These are phyloP conservation scores for Cicer judaicum DNA, from an alignment of 306 rosid genomes.

Conservation along the genomic window DNA sequence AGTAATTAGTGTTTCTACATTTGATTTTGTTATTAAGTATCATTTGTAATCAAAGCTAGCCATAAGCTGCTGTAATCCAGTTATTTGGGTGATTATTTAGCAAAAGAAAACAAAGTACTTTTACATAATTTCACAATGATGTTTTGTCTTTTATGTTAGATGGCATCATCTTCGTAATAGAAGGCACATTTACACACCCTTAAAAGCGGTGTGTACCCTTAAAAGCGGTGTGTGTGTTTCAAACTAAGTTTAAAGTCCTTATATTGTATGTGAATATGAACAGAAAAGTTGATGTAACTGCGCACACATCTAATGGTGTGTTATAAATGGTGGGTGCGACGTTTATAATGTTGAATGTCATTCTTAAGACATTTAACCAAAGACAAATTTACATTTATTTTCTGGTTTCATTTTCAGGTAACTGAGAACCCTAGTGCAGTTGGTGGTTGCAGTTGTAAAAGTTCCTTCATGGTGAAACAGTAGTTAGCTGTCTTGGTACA, in stretches of 20 bases:
- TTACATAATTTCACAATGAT: constrained; percentile 7
- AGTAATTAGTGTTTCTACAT: neutral
- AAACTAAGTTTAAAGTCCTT: constrained; percentile 9
- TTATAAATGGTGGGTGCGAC: neutral
- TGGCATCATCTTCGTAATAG: neutral
- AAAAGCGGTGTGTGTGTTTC: neutral
- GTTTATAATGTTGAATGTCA: neutral
- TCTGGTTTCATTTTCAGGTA: constrained; percentile 65
- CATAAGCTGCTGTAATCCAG: neutral
- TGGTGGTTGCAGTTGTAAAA: constrained; percentile 94
- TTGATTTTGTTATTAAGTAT: constrained; percentile 14
- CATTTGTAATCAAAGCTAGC: neutral
- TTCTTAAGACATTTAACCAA: neutral
- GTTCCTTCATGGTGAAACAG: constrained; percentile 90
- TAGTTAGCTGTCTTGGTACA: constrained; percentile 41
- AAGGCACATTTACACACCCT: neutral
- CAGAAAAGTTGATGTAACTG: neutral
- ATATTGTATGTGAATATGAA: constrained; percentile 15
- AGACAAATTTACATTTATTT: neutral
- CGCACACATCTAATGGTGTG: neutral
- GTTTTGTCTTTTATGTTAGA: neutral
- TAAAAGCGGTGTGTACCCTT: constrained; percentile 1
- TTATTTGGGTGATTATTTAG: constrained; percentile 15
- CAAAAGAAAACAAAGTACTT: neutral
- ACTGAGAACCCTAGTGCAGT: constrained; percentile 93